Base-by-base conservation (phyloP, 202 grass and related monocot species). In the Brachypodium distachyon region DNA sequence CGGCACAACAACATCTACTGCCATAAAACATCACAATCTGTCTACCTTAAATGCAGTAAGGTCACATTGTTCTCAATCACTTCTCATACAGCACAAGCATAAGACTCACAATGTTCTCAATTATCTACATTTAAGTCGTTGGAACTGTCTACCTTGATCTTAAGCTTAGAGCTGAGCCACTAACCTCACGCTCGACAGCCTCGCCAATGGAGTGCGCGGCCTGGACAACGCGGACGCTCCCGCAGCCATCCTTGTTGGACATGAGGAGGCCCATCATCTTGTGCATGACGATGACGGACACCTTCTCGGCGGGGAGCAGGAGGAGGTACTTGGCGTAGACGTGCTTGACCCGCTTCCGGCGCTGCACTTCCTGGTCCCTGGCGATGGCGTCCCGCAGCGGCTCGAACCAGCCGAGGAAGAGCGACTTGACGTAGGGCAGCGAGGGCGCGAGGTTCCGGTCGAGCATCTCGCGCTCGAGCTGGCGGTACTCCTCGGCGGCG, bases 331-430 rank as follows among this genome's bases (percentile, higher is more conserved):
- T 64, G 29, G 88, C 91, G 41, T 94, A 86, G 27, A 84, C 87
- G 33, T 88, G 86, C 87, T 94, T 92, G 56, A 87, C 79, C 48
- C 73, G 81, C 63, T 88, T 92, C 4, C 46, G 22, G 12, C 73
- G 86, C 85, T 94, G 91, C 68, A 82, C 54, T 19, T 82, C 75
- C 73, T 90, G 89, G 34, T 98, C 95, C 43, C 74, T 65, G 77
- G 88, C 84, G 77, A 98, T 84, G 67, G 89, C 87, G 50, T 94
- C 91, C 25, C 84, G 79, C 52, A 97, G 67, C 1, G 91, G 95
- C 95, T 98, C 95, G 36, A 98, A 98, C 95, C 95, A 98, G 11
- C 91, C 85, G 33, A 98, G 85, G 50, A 89, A 92, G 12, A 98
- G 89, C 25, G 95, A 92, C 79, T 98, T 94, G 31, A 92, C 87